A percentile compares a stretch with the other conserved stretches of the same genome.
Conservation (phyloP, 2,329 filamentous ascomycete species). For the Aspergillus hiratsukae region DNA sequence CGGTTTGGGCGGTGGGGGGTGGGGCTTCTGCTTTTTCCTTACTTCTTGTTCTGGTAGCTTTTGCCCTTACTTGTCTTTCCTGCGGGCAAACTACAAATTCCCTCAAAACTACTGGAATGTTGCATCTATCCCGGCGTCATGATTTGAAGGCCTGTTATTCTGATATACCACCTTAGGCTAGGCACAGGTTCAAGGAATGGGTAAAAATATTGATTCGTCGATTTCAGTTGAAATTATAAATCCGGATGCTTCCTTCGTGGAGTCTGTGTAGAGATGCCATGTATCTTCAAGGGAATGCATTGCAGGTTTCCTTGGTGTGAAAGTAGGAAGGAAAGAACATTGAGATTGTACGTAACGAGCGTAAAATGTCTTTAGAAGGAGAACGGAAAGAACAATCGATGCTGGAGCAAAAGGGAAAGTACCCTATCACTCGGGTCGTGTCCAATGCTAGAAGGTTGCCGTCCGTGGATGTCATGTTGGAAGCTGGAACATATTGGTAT, state of each 20-base stretch:
- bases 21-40: not conserved
- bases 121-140: not conserved
- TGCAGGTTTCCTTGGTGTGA: not conserved
- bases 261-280: not conserved
- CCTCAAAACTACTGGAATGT: not conserved
- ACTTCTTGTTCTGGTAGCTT: not conserved
- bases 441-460: not conserved
- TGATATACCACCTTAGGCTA: not conserved
- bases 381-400: not conserved
- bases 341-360: not conserved
- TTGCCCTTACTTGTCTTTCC: not conserved
- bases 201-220: not conserved
- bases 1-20: not conserved
- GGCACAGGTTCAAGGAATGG: not conserved
- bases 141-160: not conserved
- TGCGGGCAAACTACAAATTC: not conserved
- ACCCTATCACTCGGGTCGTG: not conserved
- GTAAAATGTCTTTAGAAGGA: not conserved
- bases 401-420: not conserved
- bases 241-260: not conserved
- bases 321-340: not conserved
- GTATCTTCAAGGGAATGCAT: not conserved
- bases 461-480: not conserved
- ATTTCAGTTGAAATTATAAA: not conserved
- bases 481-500: conserved; percentile 14